These are phyloP conservation scores for Phytophthora cactorum DNA, from an alignment of 352 stramenopile species.

Conservation along the genomic window DNA sequence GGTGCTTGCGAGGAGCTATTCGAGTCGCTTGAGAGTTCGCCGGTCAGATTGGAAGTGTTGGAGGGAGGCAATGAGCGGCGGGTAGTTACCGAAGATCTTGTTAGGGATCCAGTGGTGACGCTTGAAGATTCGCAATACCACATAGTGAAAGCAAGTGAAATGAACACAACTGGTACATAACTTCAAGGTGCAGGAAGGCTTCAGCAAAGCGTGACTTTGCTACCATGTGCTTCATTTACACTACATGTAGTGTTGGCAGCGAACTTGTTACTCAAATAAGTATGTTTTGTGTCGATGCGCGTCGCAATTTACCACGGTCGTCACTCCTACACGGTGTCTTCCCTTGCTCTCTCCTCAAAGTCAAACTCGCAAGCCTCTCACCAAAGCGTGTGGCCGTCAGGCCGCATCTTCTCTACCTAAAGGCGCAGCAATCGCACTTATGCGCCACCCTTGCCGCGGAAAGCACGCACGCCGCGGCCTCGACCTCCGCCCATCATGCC, in stretches of 20 bases:
- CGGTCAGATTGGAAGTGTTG: conserved; percentile 35
- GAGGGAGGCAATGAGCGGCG: conserved; percentile 5
- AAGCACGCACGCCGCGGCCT: conserved; percentile 78
- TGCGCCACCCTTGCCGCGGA: conserved; percentile 81
- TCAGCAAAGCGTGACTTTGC: not conserved
- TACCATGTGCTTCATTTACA: not conserved
- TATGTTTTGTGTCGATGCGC: conserved; percentile 39
- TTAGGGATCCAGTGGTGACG: conserved; percentile 1
- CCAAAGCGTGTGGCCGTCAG: conserved; percentile 24
- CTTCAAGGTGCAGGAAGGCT: conserved; percentile 16
- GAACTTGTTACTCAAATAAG: conserved; percentile 42
- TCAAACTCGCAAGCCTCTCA: conserved; percentile 26
- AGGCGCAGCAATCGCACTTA: conserved; percentile 49
- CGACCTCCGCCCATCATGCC: conserved; percentile 88
- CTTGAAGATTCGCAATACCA: conserved; percentile 27
- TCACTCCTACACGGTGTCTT: conserved; percentile 17
- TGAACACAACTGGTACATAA: conserved; percentile 14
- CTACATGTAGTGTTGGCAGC: conserved; percentile 9
- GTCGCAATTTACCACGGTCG: conserved; percentile 16
- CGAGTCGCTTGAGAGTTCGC: conserved; percentile 9
- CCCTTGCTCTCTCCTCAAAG: conserved; percentile 25
- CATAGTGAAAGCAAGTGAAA: conserved; percentile 12
- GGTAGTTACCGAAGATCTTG: conserved; percentile 5
- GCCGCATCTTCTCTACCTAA: conserved; percentile 44
- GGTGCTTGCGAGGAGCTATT: conserved; percentile 7